These are phyloP conservation scores for Mariannaea elegans DNA, from an alignment of 2,329 filamentous ascomycete genomes.

Conservation along the genomic window DNA sequence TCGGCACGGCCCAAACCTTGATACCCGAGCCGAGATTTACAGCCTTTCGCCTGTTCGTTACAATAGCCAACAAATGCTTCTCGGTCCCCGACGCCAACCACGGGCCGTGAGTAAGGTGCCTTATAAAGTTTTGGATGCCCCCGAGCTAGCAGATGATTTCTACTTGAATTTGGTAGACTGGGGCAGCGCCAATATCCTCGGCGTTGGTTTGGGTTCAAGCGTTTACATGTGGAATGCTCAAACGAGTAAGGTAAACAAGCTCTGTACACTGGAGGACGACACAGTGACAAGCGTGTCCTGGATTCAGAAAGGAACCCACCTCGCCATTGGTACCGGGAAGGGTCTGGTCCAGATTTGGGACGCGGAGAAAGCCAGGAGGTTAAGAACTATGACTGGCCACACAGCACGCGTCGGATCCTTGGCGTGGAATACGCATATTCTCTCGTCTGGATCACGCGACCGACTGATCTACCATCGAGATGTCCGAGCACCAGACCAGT, in stretches of 20 bases:
- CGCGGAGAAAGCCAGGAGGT: slow-evolving; percentile 81
- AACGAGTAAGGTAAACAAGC: slow-evolving; percentile 88
- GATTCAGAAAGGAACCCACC: slow-evolving; percentile 97
- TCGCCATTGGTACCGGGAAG: slow-evolving; percentile 94
- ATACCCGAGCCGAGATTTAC: slow-evolving; percentile 92
- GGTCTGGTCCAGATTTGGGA: slow-evolving; percentile 98
- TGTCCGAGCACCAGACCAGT: slow-evolving; percentile 91
- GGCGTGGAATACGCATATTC: slow-evolving; percentile 97
- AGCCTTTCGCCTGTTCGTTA: slow-evolving; percentile 94
- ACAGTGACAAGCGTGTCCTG: slow-evolving; percentile 96
- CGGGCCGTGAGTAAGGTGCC: slow-evolving; percentile 94
- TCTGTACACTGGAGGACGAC: slow-evolving; percentile 92
- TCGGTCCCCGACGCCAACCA: slow-evolving; percentile 88
- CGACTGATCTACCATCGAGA: slow-evolving; percentile 95
- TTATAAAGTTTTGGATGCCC: slow-evolving; percentile 96
- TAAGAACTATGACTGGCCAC: slow-evolving; percentile 97
- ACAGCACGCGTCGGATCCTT: slow-evolving; percentile 91
- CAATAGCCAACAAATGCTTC: slow-evolving; percentile 90
- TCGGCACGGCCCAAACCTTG: slow-evolving; percentile 86
- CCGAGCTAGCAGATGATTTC: slow-evolving; percentile 95
- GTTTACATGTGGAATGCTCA: slow-evolving; percentile 99
- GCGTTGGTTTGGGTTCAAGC: slow-evolving; percentile 89
- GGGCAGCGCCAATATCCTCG: slow-evolving; percentile 93
- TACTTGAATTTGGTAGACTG: slow-evolving; percentile 98
- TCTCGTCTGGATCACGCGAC: slow-evolving; percentile 94